Conservation (phyloP, 139 green algal species). For the Tetradesmus lagerheimii region DNA sequence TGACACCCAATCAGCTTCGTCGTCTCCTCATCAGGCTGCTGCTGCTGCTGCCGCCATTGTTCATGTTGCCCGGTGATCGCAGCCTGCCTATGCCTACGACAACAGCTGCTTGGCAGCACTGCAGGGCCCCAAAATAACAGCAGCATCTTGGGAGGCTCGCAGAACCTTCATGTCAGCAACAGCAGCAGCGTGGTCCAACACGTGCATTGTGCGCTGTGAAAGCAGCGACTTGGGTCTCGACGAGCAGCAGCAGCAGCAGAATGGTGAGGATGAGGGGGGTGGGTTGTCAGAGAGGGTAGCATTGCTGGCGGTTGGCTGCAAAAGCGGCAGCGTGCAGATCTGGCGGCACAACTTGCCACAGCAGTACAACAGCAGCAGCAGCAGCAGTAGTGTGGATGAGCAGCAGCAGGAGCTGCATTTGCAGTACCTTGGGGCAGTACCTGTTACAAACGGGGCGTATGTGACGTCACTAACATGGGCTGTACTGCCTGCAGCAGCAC, state of each 20-base stretch:
- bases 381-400: constrained; percentile 10
- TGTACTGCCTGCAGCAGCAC: constrained; percentile 11
- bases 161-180: constrained; percentile 34
- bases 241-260: constrained; percentile 11
- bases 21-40: no score
- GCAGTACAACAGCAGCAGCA: constrained; percentile 29
- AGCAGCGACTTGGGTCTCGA: background rate
- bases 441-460: background rate
- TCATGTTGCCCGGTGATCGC: background rate
- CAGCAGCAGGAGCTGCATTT: background rate
- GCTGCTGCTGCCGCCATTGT: background rate
- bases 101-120: background rate
- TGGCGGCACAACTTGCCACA: constrained; percentile 33
- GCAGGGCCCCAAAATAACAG: background rate
- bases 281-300: background rate
- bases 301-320: constrained; percentile 11
- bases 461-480: constrained; percentile 38
- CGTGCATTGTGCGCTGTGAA: background rate
- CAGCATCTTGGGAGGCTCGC: constrained; percentile 23
- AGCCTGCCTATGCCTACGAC: background rate
- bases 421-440: constrained; percentile 21
- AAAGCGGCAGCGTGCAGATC: constrained; percentile 13
- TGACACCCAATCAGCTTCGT: no score
- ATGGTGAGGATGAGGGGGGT: background rate
- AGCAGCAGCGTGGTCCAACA: constrained; percentile 38